Evolutionary conservation across 306 rosid genomes (phyloP).

Genomic region (Oemleria cerasiformis): DNA sequence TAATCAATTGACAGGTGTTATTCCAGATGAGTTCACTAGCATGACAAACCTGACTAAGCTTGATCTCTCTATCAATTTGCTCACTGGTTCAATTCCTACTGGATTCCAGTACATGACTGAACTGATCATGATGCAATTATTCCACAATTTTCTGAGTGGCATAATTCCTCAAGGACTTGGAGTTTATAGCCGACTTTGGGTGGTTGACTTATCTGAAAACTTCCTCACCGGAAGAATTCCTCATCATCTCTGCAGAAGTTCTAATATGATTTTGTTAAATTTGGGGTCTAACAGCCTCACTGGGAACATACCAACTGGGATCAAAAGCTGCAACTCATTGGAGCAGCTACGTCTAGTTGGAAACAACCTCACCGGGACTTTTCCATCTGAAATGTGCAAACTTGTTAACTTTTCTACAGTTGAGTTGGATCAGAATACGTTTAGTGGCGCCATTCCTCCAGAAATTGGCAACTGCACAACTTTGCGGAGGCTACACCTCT

Average conservation of each 20-base stretch:
- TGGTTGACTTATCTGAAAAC: slow-evolving; percentile 79
- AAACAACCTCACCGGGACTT: slow-evolving; percentile 59
- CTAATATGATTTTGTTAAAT: slow-evolving; percentile 54
- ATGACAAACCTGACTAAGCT: slow-evolving; percentile 56
- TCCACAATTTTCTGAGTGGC: slow-evolving; percentile 56
- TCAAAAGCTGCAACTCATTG: slow-evolving; percentile 60
- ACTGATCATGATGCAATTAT: slow-evolving; percentile 68
- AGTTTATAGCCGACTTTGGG: slow-evolving; percentile 69
- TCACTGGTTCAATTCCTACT: slow-evolving; percentile 62
- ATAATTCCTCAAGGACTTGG: slow-evolving; percentile 68
- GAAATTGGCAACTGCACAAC: slow-evolving; percentile 52
- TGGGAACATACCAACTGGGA: slow-evolving; percentile 63
- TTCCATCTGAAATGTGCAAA: slow-evolving; percentile 60
- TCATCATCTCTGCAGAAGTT: slow-evolving; percentile 53
- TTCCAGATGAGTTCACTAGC: slow-evolving; percentile 57
- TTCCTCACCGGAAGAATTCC: slow-evolving; percentile 61
- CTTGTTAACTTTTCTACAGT: slow-evolving; percentile 61
- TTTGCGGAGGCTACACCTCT: slow-evolving; percentile 75
- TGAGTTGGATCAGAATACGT: slow-evolving; percentile 68
- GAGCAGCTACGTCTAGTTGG: slow-evolving; percentile 55
- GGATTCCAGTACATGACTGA: slow-evolving; percentile 54
- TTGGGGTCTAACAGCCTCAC: slow-evolving; percentile 53
- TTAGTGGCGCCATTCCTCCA: slow-evolving; percentile 66
- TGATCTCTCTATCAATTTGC: slow-evolving; percentile 72
- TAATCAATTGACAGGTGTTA: slow-evolving; percentile 65